Percentiles rank a stretch among this genome's conserved stretches.
Conservation (phyloP, 106 monocot genomes). For the Apostasia shenzhenica region DNA sequence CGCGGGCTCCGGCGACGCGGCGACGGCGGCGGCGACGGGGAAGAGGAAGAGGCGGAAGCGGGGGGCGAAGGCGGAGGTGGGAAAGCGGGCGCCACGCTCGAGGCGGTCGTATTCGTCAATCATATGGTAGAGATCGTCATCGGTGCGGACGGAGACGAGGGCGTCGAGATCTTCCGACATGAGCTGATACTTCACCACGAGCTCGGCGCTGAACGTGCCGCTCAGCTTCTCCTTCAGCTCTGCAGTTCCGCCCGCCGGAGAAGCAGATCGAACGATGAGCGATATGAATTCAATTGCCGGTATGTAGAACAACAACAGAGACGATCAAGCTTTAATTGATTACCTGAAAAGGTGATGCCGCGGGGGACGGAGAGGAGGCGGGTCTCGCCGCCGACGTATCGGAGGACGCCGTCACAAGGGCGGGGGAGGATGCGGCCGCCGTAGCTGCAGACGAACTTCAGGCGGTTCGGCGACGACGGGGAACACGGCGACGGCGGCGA, state of each 20-base stretch:
- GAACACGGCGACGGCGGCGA: slow-evolving; percentile 2
- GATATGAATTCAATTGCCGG: neutral
- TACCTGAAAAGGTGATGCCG: slow-evolving; percentile 35
- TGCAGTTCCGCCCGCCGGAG: neutral
- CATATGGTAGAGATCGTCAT: slow-evolving; percentile 57
- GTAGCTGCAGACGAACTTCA: slow-evolving; percentile 57
- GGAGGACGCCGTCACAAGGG: slow-evolving; percentile 40
- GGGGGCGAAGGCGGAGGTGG: neutral
- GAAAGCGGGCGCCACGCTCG: slow-evolving; percentile 2
- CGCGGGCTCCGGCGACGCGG: neutral
- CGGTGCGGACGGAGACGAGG: slow-evolving; percentile 45
- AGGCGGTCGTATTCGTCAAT: slow-evolving; percentile 49
- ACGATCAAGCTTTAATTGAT: too few species aligned
- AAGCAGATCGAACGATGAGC: neutral
- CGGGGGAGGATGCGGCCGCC: slow-evolving; percentile 60
- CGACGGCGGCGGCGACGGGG: slow-evolving; percentile 3
- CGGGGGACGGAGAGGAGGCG: slow-evolving; percentile 46
- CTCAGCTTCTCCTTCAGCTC: slow-evolving; percentile 31
- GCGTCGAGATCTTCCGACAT: slow-evolving; percentile 48
- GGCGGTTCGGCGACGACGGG: slow-evolving; percentile 15
- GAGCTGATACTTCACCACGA: slow-evolving; percentile 47
- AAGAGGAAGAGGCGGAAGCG: slow-evolving; percentile 20
- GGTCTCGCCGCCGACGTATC: slow-evolving; percentile 57
- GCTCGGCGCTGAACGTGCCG: slow-evolving; percentile 19
- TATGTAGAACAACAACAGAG: too few species aligned